Base-by-base conservation (phyloP, 345 rosid species). In the Abelmoschus esculentus region DNA sequence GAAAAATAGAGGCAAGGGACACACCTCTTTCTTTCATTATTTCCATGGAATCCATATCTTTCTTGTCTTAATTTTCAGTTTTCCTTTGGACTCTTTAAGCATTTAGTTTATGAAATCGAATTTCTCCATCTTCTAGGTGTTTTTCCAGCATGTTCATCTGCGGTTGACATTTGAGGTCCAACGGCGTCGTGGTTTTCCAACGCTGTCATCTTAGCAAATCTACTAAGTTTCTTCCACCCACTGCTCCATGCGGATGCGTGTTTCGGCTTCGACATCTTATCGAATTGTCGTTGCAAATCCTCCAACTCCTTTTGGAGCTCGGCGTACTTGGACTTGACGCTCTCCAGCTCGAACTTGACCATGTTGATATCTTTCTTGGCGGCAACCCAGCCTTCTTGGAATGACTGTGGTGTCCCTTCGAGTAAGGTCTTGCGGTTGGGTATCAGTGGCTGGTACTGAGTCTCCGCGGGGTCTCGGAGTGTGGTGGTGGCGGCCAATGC, bases 161-260 rank as follows among this genome's bases (percentile, higher is more conserved):
- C 72, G 9, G 68, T 71, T 5, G 86, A 79, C 31, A 69, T 62
- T 78, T 85, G 92, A 19, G 84, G 67, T 70, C 90, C 90, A 53
- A 53, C 89, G 3, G 2, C 71, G 9, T 88, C 97, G 1, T 77
- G 92, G 74, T 73, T 79, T 70, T 91, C 98, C n/a, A 82, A 7
- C 42, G 52, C 58, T 52, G 76, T 81, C 84, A 83, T 88, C 87
- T 86, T 93, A 42, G 96, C 85, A 49, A 93, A 78, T 74, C 83
- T 93, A 73, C 97, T 70, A 68, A 93, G 85, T 78, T 93, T 93
- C 91, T 88, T 93, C 98, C 97, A 93, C 61, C 97, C 98, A 3
- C 83, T 82, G 1, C 71, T 82, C 98, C 98, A 93, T 3, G 89
- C 89, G 5, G 91, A 89, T 0, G 83, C 67, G 62, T 85, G 82